Evolutionary conservation across 345 rosid genomes (phyloP), one percentile per base, ranked within the genome.

Genomic region (Camelina laxa): DNA sequence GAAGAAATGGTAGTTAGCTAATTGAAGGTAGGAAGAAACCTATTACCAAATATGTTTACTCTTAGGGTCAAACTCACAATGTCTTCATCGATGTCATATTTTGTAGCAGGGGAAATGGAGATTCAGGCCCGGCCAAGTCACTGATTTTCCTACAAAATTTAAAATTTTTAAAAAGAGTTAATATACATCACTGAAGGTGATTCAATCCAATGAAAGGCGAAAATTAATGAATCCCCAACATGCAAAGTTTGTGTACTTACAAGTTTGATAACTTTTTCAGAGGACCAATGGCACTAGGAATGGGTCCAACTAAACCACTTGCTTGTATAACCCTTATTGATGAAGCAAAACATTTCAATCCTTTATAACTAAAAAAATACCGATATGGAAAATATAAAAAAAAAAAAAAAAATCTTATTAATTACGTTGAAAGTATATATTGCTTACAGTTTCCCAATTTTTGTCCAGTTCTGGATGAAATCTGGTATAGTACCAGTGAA

Each of bases 231-330:
- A 24, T 24, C n/a, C 16, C 19, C 22, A 27, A 38, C 15, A 42
- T 7, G n/a, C 7, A 11, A 49, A 27, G 42, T 59, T 75, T n/a
- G 22, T 48, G 17, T 73, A 49, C 55, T 38, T 56, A 84, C 88
- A 83, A n/a, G 24, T 86, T 81, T 3, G n/a, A 65, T 42, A 82
- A 53, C 0, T 72, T 69, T 20, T 0, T 2, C 53, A 82, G 73
- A 71, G 22, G 7, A 57, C 51, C 11, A 59, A 86, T 79, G 59
- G 72, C 62, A 6, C 60, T 44, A 30, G 85, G 88, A 77, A 88
- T 75, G 4, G 88, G 92, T 51, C 92, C 92, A 22, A 67, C 65
- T 71, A 88, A 75, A 50, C 90, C 90, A 64, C 86, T 85, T 33
- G 65, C 90, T 31, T 88, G 84, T 27, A 82, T 79, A 27, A 49